These are phyloP conservation scores for Cladosporium phlei DNA, from an alignment of 2,329 filamentous ascomycete genomes.

Conservation along the genomic window DNA sequence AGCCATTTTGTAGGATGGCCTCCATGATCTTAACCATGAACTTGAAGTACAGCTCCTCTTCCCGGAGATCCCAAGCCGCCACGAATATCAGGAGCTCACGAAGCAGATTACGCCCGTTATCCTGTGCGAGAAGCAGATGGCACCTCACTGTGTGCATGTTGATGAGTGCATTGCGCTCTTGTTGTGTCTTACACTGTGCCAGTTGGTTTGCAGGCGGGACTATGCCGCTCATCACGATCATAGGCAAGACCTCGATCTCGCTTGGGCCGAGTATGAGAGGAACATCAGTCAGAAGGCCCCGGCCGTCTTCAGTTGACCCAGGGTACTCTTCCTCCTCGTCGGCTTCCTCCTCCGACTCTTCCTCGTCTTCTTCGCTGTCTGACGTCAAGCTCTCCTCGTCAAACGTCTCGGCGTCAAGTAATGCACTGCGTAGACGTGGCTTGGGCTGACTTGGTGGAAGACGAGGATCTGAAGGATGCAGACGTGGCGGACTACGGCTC, in stretches of 20 bases:
- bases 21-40: conserved; percentile 95
- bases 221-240: conserved; percentile 96
- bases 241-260: conserved; percentile 91
- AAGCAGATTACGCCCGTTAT: conserved; percentile 83
- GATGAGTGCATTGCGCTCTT: conserved; percentile 53
- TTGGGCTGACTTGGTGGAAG: conserved; percentile 6
- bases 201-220: conserved; percentile 67
- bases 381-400: conserved; percentile 11
- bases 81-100: conserved; percentile 93
- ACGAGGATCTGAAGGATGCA: conserved; percentile 14
- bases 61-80: conserved; percentile 91
- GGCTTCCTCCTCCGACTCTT: conserved; percentile 62
- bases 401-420: conserved; percentile 7
- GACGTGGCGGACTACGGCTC: conserved; percentile 17
- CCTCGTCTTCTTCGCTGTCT: conserved; percentile 45
- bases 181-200: conserved; percentile 46
- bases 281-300: conserved; percentile 85
- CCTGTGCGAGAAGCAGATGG: conserved; percentile 81
- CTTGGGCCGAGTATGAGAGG: conserved; percentile 90
- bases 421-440: conserved; percentile 4
- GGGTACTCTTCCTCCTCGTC: conserved; percentile 73
- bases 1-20: conserved; percentile 79
- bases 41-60: conserved; percentile 91
- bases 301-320: conserved; percentile 59
- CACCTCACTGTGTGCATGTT: conserved; percentile 89